Evolutionary conservation across 169 alveolate species (phyloP).

Genomic region (Cryptosporidium sp.): DNA sequence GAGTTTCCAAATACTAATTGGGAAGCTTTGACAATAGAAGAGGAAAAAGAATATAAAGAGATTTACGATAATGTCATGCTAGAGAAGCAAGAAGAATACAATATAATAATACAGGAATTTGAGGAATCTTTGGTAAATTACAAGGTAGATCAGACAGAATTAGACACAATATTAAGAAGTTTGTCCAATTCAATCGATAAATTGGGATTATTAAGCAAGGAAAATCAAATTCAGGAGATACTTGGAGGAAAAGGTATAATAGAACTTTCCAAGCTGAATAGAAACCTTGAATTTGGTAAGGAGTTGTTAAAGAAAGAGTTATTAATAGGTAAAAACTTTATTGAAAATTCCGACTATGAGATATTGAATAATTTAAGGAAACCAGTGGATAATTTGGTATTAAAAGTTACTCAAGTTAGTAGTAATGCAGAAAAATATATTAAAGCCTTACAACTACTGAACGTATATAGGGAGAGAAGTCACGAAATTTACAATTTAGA

Average conservation of each 20-base stretch:
- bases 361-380: slow-evolving; percentile 1
- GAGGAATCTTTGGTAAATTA: neutral
- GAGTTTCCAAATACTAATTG: slow-evolving; percentile 11
- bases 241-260: slow-evolving; percentile 51
- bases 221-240: slow-evolving; percentile 9
- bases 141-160: neutral
- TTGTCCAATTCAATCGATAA: neutral
- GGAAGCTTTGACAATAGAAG: slow-evolving; percentile 10
- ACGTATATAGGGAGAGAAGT: slow-evolving; percentile 40
- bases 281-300: slow-evolving; percentile 11
- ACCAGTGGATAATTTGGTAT: slow-evolving; percentile 1
- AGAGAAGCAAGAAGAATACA: slow-evolving; percentile 25
- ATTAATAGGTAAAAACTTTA: neutral
- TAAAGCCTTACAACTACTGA: slow-evolving; percentile 2
- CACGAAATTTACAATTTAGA: neutral
- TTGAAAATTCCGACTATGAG: neutral
- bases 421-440: slow-evolving; percentile 8
- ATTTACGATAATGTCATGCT: slow-evolving; percentile 7
- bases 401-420: neutral
- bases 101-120: neutral
- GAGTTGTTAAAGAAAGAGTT: slow-evolving; percentile 12
- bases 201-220: neutral
- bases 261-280: slow-evolving; percentile 10
- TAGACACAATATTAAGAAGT: neutral
- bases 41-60: neutral